Evolutionary conservation across 257 asterid species (phyloP).

Genomic region (Asclepias syriaca): DNA sequence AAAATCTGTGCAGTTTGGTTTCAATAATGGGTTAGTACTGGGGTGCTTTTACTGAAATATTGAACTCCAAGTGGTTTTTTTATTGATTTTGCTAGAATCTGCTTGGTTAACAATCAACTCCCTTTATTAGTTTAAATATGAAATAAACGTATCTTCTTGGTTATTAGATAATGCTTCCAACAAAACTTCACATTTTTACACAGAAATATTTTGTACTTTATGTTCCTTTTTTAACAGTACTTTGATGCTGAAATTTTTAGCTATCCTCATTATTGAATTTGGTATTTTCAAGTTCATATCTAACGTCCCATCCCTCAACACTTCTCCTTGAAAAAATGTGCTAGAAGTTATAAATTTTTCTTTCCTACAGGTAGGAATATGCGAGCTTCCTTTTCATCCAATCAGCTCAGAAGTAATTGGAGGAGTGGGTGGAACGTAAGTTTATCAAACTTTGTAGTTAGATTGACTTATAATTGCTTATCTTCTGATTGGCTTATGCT

Average conservation of each 20-base stretch:
- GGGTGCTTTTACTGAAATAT: background rate
- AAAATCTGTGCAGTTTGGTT: background rate
- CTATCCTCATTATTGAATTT: background rate
- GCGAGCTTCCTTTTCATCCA: conserved; percentile 99
- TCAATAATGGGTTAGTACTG: background rate
- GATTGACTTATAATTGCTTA: conserved; percentile 7
- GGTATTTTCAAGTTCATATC: background rate
- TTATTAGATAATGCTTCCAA: background rate
- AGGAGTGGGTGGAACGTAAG: conserved; percentile 99
- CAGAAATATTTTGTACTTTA: background rate
- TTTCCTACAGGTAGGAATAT: conserved; percentile 66
- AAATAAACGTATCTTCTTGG: background rate
- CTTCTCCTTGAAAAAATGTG: background rate
- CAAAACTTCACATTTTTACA: background rate
- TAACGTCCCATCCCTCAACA: background rate
- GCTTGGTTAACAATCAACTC: background rate
- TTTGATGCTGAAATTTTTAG: background rate
- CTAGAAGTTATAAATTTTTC: conserved; percentile 2
- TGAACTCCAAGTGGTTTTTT: background rate
- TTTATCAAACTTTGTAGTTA: conserved; percentile 10
- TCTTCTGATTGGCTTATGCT: background rate
- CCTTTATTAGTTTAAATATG: background rate
- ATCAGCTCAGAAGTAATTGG: conserved; percentile 87
- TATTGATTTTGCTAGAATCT: background rate
- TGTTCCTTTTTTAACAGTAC: background rate